Evolutionary conservation across 352 stramenopile species (phyloP).

Genomic region (Ophiocytium majus): DNA sequence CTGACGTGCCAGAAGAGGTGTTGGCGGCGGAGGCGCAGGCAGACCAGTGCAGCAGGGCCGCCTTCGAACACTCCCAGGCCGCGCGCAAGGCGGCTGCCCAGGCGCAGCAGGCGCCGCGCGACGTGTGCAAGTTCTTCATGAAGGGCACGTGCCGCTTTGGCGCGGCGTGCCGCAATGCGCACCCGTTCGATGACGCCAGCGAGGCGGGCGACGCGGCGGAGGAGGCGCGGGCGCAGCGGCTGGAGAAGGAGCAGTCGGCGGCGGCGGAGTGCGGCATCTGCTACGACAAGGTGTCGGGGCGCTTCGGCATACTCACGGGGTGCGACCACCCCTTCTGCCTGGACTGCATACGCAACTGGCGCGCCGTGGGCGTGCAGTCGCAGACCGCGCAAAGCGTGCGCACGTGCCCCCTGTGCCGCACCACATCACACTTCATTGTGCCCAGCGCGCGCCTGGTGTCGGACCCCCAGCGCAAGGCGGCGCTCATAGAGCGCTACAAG

Average conservation of each 20-base stretch:
- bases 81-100: not conserved
- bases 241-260: slow-evolving; percentile 26
- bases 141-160: slow-evolving; percentile 30
- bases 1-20: not conserved
- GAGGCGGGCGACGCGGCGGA: slow-evolving; percentile 9
- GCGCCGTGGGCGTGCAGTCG: not conserved
- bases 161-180: slow-evolving; percentile 25
- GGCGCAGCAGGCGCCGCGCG: not conserved
- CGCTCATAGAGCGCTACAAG: slow-evolving; percentile 24
- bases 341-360: slow-evolving; percentile 37
- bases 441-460: slow-evolving; percentile 27
- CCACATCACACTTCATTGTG: slow-evolving; percentile 28
- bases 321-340: slow-evolving; percentile 40
- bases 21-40: not conserved
- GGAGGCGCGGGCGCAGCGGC: too few relatives aligned
- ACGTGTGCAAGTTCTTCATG: slow-evolving; percentile 29
- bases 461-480: slow-evolving; percentile 27
- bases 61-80: not conserved
- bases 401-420: slow-evolving; percentile 30
- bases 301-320: slow-evolving; percentile 38
- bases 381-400: not conserved
- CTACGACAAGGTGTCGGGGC: slow-evolving; percentile 20
- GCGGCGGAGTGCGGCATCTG: slow-evolving; percentile 33
- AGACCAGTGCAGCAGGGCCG: not conserved
- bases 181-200: not conserved